Base-by-base conservation (phyloP, 192 early-diverging fungal species). In the Gigaspora rosea region DNA sequence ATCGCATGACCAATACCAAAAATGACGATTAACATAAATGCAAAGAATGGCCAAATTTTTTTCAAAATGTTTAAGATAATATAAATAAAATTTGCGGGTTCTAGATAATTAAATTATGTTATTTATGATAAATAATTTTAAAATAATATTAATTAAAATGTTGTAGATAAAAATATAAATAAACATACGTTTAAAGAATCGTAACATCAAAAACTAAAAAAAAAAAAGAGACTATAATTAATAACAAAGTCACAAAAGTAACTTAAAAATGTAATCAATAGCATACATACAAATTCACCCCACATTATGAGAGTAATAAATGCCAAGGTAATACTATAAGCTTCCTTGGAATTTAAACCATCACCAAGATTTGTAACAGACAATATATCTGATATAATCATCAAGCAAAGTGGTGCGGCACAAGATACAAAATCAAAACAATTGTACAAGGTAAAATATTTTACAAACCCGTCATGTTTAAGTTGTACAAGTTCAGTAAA, bases 1-100 rank as follows among this genome's bases (percentile, higher is more conserved):
- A 67, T 67, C 20, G 65, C 36, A 20, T 67, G 65, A 18, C 41
- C 62, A 20, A 59, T 59, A 10, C 66, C 66, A 7, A 68, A 49
- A 10, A 32, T 8, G 2, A 68, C 46, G 6, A 68, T 48, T 20
- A 68, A 10, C 41, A 68, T 68, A 22, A 68, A 68, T 12, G 20
- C 8, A 10, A 68, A 13, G 9, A 68, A 68, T 20, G 66, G 47
- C 46, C n/a, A 48, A 4, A 68, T 27, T n/a, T 68, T 20, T 68
- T 49, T 48, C 66, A 68, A 12, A 4, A 68, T 68, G 2, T 68
- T 68, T 3, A 13, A 2, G 22, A 68, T 49, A 13, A 68, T 68
- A 68, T 49, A 68, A 27, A 68, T 68, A 47, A 49, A 68, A 50
- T 15, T 47, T 22, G 46, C 66, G 12, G 66, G 3, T 1, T 18